Evolutionary conservation across 768 basidiomycete species (phyloP).

Genomic region (Sporobolomyces phaffii): DNA sequence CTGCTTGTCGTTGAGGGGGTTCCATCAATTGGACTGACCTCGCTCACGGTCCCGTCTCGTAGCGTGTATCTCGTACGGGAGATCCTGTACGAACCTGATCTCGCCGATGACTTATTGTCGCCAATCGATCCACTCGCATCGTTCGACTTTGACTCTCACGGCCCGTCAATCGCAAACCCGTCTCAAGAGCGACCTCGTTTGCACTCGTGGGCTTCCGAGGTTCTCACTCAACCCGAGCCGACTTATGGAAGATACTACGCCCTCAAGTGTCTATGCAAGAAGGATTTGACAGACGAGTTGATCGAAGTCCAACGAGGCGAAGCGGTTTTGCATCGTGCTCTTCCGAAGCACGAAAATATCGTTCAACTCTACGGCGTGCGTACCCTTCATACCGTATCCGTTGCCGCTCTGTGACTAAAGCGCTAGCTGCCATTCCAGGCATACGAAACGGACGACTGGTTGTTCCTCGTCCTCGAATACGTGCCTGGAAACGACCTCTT

Average conservation of each 20-base stretch:
- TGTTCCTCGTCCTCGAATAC: slow-evolving; percentile 88
- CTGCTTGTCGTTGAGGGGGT: too few species aligned
- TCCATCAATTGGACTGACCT: too few species aligned
- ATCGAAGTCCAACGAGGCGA: slow-evolving; percentile 85
- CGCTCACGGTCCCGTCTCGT: too few species aligned
- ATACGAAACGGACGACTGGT: slow-evolving; percentile 80
- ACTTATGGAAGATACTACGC: slow-evolving; percentile 63
- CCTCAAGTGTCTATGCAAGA: slow-evolving; percentile 94
- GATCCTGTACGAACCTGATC: slow-evolving; percentile 40
- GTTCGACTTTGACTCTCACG: slow-evolving; percentile 17
- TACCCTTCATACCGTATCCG: neutral
- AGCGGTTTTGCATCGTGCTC: slow-evolving; percentile 90
- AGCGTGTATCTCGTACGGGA: slow-evolving; percentile 44
- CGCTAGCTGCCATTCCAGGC: slow-evolving; percentile 52
- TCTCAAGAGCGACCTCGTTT: slow-evolving; percentile 15
- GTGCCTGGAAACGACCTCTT: slow-evolving; percentile 96
- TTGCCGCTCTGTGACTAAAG: too few species aligned
- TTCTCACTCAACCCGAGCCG: slow-evolving; percentile 52
- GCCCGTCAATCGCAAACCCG: neutral
- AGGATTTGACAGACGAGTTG: slow-evolving; percentile 80
- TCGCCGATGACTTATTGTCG: slow-evolving; percentile 25
- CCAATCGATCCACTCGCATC: slow-evolving; percentile 38
- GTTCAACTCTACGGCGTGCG: slow-evolving; percentile 73
- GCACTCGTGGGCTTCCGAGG: slow-evolving; percentile 36
- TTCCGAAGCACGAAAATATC: slow-evolving; percentile 83